Evolutionary conservation across 2,329 filamentous ascomycete genomes (phyloP).

Genomic region (Cercospora sp.): DNA sequence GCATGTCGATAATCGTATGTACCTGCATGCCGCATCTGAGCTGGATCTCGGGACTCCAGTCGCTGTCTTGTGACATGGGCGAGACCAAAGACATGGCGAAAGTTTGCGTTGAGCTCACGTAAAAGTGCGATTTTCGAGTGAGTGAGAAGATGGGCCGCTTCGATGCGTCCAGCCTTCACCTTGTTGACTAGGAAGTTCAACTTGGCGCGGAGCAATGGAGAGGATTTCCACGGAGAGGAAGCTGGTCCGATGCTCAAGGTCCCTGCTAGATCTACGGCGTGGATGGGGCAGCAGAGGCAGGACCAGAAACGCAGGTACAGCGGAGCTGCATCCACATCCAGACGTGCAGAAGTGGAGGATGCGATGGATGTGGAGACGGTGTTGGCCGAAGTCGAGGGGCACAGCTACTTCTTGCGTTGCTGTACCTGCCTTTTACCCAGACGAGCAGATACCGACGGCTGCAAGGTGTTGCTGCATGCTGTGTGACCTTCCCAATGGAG

Average conservation of each 20-base stretch:
- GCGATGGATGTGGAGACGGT: neutral
- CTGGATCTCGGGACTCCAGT: neutral
- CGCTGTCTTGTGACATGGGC: neutral
- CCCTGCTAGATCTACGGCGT: neutral
- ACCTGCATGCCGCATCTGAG: neutral
- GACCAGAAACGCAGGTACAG: neutral
- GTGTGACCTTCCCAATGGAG: neutral
- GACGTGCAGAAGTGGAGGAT: constrained; percentile 1
- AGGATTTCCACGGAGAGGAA: neutral
- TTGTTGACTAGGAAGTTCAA: neutral
- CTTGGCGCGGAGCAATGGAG: neutral
- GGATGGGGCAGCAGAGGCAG: neutral
- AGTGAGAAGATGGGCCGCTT: neutral
- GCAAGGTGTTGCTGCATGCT: neutral
- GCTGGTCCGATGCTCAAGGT: neutral
- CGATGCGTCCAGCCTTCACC: neutral
- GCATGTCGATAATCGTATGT: neutral
- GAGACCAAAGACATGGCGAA: neutral
- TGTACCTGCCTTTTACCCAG: neutral
- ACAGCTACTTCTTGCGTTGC: neutral
- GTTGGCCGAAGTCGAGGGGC: neutral
- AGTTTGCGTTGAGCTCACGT: neutral
- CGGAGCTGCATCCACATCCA: neutral
- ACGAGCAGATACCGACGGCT: neutral
- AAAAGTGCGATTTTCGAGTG: neutral